Conservation (phyloP, 2,329 filamentous ascomycete species). For the Trichoderma sp. region DNA sequence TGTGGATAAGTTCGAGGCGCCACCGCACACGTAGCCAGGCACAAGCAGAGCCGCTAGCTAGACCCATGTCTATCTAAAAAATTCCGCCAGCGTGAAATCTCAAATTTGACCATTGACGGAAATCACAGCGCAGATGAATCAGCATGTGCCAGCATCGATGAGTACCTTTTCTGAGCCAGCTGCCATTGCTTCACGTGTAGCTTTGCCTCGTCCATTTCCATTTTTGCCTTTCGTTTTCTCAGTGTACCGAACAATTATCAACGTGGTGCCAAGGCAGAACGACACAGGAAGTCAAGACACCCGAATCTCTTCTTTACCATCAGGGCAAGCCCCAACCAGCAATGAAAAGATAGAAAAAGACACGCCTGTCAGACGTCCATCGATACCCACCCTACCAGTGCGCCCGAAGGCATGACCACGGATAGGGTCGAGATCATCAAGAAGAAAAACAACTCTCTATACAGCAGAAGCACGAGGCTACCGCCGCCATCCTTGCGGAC, state of each 20-base stretch:
- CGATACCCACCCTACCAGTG: conserved; percentile 75
- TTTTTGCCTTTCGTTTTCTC: too few species aligned
- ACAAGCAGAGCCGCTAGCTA: neutral
- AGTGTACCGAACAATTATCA: too few species aligned
- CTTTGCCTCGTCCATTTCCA: too few species aligned
- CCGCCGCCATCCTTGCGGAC: conserved; percentile 63
- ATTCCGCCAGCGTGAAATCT: neutral
- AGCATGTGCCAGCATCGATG: neutral
- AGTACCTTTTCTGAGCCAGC: neutral
- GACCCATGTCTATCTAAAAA: neutral
- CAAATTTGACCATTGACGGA: neutral
- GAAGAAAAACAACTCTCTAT: conserved; percentile 68
- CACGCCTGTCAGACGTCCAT: conserved; percentile 84
- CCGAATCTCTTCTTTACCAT: conserved; percentile 53
- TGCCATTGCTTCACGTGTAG: too few species aligned
- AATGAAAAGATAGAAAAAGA: conserved; percentile 58
- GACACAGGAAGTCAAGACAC: too few species aligned
- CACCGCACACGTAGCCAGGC: neutral
- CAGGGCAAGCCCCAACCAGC: conserved; percentile 48
- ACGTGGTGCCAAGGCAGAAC: too few species aligned
- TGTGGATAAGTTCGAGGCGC: too few species aligned
- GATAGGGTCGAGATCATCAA: conserved; percentile 89
- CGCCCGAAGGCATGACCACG: conserved; percentile 73
- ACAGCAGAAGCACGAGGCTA: conserved; percentile 50
- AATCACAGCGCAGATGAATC: neutral